Base-by-base conservation (phyloP, 116 monocot species). In the Papilionanthe hybrid region DNA sequence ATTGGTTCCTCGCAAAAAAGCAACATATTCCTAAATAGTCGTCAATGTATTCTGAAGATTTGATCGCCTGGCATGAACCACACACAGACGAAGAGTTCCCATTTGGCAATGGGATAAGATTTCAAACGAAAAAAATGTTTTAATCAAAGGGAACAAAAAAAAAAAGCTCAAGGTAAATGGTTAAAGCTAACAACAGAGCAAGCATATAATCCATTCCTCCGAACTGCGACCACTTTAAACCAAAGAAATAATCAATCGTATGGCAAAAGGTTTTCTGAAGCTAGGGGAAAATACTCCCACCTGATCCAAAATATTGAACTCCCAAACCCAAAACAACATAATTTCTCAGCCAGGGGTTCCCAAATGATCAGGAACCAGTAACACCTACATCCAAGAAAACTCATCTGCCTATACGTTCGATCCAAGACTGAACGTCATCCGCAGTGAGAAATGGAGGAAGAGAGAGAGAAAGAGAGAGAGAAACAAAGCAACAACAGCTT, bases 401-500 rank as follows among this genome's bases (percentile, higher is more conserved):
- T 19, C 49, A 44, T 22, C n/a, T 44, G 73, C n/a, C 42, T 43
- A 5, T 73, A 73, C 73, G 8, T 22, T 9, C 44, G 11, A 73
- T 32, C 37, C 13, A 69, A 73, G 23, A 73, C 42, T n/a, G 42
- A 73, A 73, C 20, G 44, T 7, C 73, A 73, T 43, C 44, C 8
- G 45, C n/a, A 7, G 20, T 22, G 15, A 13, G 53, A 4, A 42
- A 17, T 42, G 13, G 22, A 4, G 18, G 4, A 7, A 32, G 17
- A 30, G 22, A 45, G 22, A 78, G 29, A 20, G 41, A 72, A 5
- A 68, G 13, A 29, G 13, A 58, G 32, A 78, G 30, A 55, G 76
- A 25, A 8, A 42, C 20, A 13, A 9, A 75, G 55, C 37, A 22
- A 17, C 17, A 41, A 25, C 55, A 72, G 32, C 89, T 55, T 82